Evolutionary conservation across 1,284 basidiomycete species (phyloP), one percentile per base, ranked within the genome.

Genomic region (Coniophora puteana): DNA sequence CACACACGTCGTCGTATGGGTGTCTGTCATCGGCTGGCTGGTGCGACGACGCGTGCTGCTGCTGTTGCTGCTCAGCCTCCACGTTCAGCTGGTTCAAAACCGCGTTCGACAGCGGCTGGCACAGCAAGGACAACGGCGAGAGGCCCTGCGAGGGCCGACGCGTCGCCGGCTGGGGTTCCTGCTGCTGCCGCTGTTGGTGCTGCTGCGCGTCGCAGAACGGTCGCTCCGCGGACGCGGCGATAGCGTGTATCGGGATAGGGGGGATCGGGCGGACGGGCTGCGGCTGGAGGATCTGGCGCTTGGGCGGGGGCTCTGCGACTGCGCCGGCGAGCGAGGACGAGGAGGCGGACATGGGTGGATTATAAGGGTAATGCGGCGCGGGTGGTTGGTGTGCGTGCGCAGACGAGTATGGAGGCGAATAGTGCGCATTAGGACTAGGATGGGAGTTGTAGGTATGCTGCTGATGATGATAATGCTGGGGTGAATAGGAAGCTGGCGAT

Each of bases 261-360:
- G 76, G 75, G 54, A 78, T 78, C 12, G 63, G 67, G 20, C 75
- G 69, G 33, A 65, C 71, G 32, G 75, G 75, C 44, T 74, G 76
- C 14, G 75, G 75, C 51, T 78, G 76, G 44, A 71, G 59, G 27
- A 77, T 44, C 39, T 4, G 39, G 36, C 34, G 45, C 40, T 36
- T 45, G 45, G 7, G 28, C 39, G 28, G 50, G 40, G 25, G 56
- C 45, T n/a, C n/a, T n/a, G 42, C 25, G 25, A 61, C 44, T 40
- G 58, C 57, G 46, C 57, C 53, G 12, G 55, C 49, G 16, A 61
- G 58, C 1, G 59, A 53, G 14, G 56, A 58, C 6, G 56, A 38
- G 7, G 53, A 47, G 8, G n/a, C n/a, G n/a, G n/a, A n/a, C n/a
- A n/a, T n/a, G n/a, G n/a, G n/a, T n/a, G n/a, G 40, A 33, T 34